phyloP scores from a whole-genome alignment of 441 rosid species.

The Corymbia calophylla region DNA sequence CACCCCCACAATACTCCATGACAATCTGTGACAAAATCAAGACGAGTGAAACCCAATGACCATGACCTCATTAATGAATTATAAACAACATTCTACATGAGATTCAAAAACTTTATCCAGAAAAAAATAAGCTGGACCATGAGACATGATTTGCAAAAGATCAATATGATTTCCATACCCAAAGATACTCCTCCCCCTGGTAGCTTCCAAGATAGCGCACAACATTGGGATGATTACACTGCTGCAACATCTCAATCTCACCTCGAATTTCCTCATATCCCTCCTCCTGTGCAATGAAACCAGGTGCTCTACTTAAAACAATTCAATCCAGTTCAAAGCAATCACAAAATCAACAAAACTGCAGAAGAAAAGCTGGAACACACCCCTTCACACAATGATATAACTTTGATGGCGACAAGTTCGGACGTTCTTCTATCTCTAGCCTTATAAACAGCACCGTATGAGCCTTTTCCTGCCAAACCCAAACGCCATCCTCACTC shows the following conservation, averaged over 20 bases:
- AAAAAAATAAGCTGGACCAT: neutral
- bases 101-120: neutral
- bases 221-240: constrained; percentile 95
- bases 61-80: neutral
- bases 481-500: constrained; percentile 9
- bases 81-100: neutral
- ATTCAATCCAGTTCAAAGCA: neutral
- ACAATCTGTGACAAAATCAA: constrained; percentile 74
- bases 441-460: constrained; percentile 98
- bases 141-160: constrained; percentile 1
- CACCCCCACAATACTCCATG: constrained; percentile 99
- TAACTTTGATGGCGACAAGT: constrained; percentile 96
- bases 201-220: constrained; percentile 97
- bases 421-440: constrained; percentile 94
- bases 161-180: constrained; percentile 46
- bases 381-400: constrained; percentile 93
- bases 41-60: constrained; percentile 12
- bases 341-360: neutral
- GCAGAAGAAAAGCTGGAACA: constrained; percentile 6
- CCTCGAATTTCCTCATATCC: constrained; percentile 99
- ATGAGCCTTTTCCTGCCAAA: constrained; percentile 91
- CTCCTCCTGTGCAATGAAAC: constrained; percentile 62
- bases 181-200: constrained; percentile 98
- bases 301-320: constrained; percentile 1
- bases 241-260: constrained; percentile 99